phyloP scores from a whole-genome alignment of 2,329 filamentous ascomycete genomes.

The Verticillium nonalfalfae region DNA sequence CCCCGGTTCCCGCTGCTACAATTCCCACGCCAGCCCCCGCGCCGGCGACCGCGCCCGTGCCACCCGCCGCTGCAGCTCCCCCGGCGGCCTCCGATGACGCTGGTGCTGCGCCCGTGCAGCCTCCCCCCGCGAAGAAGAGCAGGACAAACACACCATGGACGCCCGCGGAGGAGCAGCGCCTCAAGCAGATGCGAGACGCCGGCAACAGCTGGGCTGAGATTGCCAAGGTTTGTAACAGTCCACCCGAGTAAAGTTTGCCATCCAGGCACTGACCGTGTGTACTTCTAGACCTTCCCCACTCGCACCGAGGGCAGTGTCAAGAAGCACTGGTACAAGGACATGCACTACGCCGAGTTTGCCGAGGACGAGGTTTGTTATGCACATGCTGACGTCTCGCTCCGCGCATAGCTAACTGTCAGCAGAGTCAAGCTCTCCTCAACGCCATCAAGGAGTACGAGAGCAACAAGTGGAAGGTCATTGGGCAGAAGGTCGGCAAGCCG shows the following conservation, averaged over 20 bases:
- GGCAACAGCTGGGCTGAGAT: conserved; percentile 98
- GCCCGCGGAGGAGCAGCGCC: conserved; percentile 80
- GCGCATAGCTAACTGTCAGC: conserved; percentile 17
- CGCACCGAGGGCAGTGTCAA: conserved; percentile 97
- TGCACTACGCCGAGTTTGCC: conserved; percentile 98
- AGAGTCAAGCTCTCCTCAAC: conserved; percentile 74
- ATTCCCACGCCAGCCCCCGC: conserved; percentile 17
- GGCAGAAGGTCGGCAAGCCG: conserved; percentile 93
- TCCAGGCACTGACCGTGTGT: background rate
- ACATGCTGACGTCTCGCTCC: conserved; percentile 7
- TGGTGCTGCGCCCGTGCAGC: conserved; percentile 23
- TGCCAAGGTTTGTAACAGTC: conserved; percentile 64
- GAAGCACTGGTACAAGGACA: conserved; percentile 99
- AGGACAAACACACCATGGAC: conserved; percentile 99
- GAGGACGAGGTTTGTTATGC: conserved; percentile 76
- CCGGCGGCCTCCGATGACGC: conserved; percentile 21
- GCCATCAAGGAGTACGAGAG: conserved; percentile 99
- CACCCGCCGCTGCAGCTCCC: conserved; percentile 22
- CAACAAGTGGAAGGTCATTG: conserved; percentile 98
- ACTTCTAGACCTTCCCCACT: conserved; percentile 74
- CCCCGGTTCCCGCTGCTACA: conserved; percentile 27
- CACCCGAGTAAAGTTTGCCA: background rate
- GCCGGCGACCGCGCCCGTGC: conserved; percentile 6
- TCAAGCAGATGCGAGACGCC: conserved; percentile 91
- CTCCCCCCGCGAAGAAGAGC: conserved; percentile 76